phyloP scores from a whole-genome alignment of 2,329 filamentous ascomycete species.

The Tolypocladium amazonense region DNA sequence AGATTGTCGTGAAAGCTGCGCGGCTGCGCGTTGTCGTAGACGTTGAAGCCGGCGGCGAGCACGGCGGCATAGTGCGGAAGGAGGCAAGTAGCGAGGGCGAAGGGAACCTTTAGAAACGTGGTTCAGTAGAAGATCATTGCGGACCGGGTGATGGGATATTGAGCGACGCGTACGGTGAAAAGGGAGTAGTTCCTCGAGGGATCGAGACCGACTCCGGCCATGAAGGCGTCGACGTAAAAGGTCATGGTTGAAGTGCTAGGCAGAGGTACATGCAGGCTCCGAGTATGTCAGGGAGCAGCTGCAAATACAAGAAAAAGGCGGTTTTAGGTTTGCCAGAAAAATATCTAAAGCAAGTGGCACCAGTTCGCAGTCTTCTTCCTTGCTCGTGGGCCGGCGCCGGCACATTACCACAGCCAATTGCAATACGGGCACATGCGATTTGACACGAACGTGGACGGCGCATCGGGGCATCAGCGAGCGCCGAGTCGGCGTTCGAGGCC shows the following conservation, averaged over 20 bases:
- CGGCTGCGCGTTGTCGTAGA: constrained; percentile 28
- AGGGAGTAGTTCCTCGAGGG: constrained; percentile 4
- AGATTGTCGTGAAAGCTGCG: constrained; percentile 21
- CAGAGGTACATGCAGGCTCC: background rate
- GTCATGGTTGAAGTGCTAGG: background rate
- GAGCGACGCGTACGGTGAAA: constrained; percentile 4
- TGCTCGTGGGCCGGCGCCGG: too few species aligned
- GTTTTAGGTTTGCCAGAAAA: too few species aligned
- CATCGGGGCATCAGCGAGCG: background rate
- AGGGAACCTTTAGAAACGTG: constrained; percentile 24
- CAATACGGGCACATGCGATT: background rate
- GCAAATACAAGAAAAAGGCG: background rate
- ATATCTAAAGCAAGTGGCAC: too few species aligned
- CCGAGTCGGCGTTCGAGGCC: background rate
- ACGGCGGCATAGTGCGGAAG: background rate
- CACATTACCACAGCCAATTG: too few species aligned
- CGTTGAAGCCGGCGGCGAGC: constrained; percentile 1
- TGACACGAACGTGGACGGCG: background rate
- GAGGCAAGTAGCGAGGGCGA: constrained; percentile 6
- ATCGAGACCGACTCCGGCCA: background rate
- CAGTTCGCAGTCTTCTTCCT: too few species aligned
- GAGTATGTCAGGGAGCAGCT: background rate
- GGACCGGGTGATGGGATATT: background rate
- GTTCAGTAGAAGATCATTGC: background rate
- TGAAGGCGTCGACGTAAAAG: background rate